Percentiles rank a stretch among this genome's conserved stretches.
These are phyloP conservation scores for Heterobasidion parviporum DNA, from an alignment of 1,284 basidiomycete genomes.

Conservation along the genomic window DNA sequence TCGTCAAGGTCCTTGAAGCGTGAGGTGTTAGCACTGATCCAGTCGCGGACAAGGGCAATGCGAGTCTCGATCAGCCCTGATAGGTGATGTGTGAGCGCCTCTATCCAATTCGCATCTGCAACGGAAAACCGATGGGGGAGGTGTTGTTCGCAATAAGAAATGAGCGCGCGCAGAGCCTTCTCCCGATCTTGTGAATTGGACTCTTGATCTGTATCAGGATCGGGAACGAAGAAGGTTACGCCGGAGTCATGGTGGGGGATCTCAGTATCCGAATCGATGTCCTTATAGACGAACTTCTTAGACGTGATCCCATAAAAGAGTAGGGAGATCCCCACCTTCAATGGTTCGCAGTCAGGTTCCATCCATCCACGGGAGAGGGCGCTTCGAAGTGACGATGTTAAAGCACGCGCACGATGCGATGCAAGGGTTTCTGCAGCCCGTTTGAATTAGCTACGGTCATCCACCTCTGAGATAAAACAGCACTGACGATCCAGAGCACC, in stretches of 20 bases:
- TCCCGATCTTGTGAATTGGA: slow-evolving; percentile 13
- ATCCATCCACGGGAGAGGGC: slow-evolving; percentile 38
- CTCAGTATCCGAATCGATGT: slow-evolving; percentile 36
- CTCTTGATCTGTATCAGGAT: slow-evolving; percentile 19
- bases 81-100: slow-evolving; percentile 28
- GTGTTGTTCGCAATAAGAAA: slow-evolving; percentile 19
- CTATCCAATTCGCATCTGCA: slow-evolving; percentile 33
- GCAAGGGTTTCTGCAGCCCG: slow-evolving; percentile 41
- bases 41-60: slow-evolving; percentile 35
- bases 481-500: slow-evolving; percentile 48
- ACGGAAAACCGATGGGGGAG: not conserved
- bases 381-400: slow-evolving; percentile 31
- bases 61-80: slow-evolving; percentile 29
- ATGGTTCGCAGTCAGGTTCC: slow-evolving; percentile 24
- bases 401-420: slow-evolving; percentile 39
- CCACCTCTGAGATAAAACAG: not conserved
- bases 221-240: slow-evolving; percentile 23
- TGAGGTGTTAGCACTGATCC: slow-evolving; percentile 40
- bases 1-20: slow-evolving; percentile 38
- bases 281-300: slow-evolving; percentile 21
- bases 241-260: slow-evolving; percentile 17
- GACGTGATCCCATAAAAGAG: too few species aligned
- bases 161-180: slow-evolving; percentile 22
- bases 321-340: too few species aligned
- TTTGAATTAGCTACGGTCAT: not conserved